These are phyloP conservation scores for Leishmania braziliensis DNA, from an alignment of 208 protist species.

Conservation along the genomic window DNA sequence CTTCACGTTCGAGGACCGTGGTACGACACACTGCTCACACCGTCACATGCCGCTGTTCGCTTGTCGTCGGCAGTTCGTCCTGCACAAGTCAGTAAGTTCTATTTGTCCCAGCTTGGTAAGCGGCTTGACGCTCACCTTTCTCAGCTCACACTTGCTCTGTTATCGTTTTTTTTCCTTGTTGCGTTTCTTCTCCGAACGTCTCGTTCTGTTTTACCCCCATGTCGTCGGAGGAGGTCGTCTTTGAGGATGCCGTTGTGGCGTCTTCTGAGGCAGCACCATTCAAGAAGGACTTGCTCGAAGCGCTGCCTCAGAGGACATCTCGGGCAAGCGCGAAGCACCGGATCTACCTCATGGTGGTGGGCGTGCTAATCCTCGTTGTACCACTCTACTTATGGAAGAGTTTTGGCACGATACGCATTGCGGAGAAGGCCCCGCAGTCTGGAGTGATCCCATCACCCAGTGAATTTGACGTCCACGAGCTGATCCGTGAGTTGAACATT, in stretches of 20 bases:
- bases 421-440: neutral
- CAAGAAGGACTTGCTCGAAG: neutral
- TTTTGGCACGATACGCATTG: neutral
- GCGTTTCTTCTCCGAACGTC: neutral
- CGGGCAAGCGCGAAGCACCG: neutral
- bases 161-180: neutral
- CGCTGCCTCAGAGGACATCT: neutral
- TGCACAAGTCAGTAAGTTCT: neutral
- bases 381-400: conserved; percentile 2
- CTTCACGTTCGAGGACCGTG: neutral
- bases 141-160: neutral
- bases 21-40: neutral
- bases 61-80: neutral
- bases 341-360: neutral
- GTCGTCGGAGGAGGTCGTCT: neutral
- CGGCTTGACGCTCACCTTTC: neutral
- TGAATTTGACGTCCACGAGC: neutral
- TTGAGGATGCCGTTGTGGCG: neutral
- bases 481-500: conserved; percentile 5
- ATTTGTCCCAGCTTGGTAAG: neutral
- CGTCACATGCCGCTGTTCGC: neutral
- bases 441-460: neutral
- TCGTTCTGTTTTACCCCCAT: neutral
- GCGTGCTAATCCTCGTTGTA: conserved; percentile 6
- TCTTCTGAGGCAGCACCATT: neutral